These are phyloP conservation scores for Fusarium subtropicale DNA, from an alignment of 2,329 filamentous ascomycete genomes.

Conservation along the genomic window DNA sequence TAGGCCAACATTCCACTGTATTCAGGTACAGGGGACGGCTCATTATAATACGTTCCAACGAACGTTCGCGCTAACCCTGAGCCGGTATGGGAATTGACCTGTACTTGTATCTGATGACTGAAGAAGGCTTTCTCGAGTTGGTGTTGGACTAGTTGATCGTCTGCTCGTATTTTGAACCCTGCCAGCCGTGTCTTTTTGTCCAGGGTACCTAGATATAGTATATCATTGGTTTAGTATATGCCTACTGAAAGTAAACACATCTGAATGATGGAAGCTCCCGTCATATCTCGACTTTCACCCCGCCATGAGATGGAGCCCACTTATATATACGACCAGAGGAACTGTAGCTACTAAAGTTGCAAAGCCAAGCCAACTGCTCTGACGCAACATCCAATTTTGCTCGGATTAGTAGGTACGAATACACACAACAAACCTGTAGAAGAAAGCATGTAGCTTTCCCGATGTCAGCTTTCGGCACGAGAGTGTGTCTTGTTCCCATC, in stretches of 20 bases:
- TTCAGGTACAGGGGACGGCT: slow-evolving; percentile 1
- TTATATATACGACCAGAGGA: background rate
- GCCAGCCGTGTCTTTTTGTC: background rate
- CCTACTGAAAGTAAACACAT: too few relatives aligned
- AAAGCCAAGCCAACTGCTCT: slow-evolving; percentile 4
- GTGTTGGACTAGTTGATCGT: slow-evolving; percentile 22
- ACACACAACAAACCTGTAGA: background rate
- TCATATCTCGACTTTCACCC: slow-evolving; percentile 10
- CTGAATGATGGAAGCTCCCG: slow-evolving; percentile 9
- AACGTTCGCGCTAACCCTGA: slow-evolving; percentile 23
- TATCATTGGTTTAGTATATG: background rate
- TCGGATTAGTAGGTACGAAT: background rate
- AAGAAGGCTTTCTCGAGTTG: slow-evolving; percentile 7
- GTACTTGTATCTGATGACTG: background rate
- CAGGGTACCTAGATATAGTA: background rate
- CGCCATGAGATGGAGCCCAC: slow-evolving; percentile 12
- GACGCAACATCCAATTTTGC: background rate
- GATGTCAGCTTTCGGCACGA: slow-evolving; percentile 11
- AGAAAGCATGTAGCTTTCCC: background rate
- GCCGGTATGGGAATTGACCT: slow-evolving; percentile 11
- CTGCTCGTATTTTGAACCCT: slow-evolving; percentile 9
- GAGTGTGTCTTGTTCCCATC: slow-evolving; percentile 22
- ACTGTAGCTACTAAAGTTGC: background rate
- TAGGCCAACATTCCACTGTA: slow-evolving; percentile 22
- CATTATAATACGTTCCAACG: slow-evolving; percentile 24